A percentile compares a stretch with the other conserved stretches of the same genome.
Conservation (phyloP, 2,329 filamentous ascomycete species). For the Scleromitrula shiraiana region DNA sequence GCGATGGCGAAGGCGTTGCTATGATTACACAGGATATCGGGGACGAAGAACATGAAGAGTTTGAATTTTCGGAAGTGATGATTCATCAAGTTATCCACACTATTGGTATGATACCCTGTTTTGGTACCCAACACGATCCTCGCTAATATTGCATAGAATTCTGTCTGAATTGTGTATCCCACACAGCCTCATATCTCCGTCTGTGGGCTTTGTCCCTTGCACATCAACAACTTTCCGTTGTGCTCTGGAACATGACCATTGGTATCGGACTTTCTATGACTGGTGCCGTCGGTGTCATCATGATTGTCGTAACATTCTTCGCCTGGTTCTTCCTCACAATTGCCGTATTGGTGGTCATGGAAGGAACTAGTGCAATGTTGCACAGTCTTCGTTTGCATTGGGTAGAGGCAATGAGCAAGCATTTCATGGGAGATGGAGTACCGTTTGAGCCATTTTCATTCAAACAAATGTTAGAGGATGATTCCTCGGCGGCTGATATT, state of each 20-base stretch:
- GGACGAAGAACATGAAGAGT: slow-evolving; percentile 88
- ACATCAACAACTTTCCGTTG: slow-evolving; percentile 93
- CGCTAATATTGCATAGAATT: slow-evolving; percentile 59
- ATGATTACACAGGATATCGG: slow-evolving; percentile 85
- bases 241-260: slow-evolving; percentile 95
- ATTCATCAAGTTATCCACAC: slow-evolving; percentile 99
- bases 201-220: slow-evolving; percentile 96
- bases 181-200: slow-evolving; percentile 96
- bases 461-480: slow-evolving; percentile 74
- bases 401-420: slow-evolving; percentile 97
- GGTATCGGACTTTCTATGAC: slow-evolving; percentile 62
- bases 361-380: slow-evolving; percentile 92
- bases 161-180: slow-evolving; percentile 97
- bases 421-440: slow-evolving; percentile 85
- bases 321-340: slow-evolving; percentile 85
- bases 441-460: slow-evolving; percentile 88
- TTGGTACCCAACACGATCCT: not conserved
- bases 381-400: slow-evolving; percentile 87
- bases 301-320: slow-evolving; percentile 75
- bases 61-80: slow-evolving; percentile 95
- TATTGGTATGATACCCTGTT: slow-evolving; percentile 60
- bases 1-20: slow-evolving; percentile 73
- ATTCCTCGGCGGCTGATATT: slow-evolving; percentile 52
- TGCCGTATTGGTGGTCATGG: slow-evolving; percentile 82
- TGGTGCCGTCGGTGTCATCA: slow-evolving; percentile 64